Evolutionary conservation across 768 basidiomycete genomes (phyloP).

Genomic region (Suillus variegatus): DNA sequence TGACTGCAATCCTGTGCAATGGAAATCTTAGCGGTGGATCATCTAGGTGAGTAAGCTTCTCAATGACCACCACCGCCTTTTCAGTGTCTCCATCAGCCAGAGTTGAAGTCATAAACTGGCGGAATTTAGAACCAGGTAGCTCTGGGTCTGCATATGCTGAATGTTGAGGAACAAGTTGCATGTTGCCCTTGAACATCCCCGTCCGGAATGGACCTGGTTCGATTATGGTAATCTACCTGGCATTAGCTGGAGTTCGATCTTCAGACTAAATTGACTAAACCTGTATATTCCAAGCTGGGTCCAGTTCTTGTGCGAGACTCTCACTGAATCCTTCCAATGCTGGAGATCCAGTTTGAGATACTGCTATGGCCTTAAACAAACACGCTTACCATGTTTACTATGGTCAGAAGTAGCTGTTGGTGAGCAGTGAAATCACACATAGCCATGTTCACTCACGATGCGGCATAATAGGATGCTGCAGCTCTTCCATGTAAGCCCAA

Average conservation of each 20-base stretch:
- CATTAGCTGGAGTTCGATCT: not conserved
- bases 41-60: conserved; percentile 19
- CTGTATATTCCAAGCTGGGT: conserved; percentile 33
- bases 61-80: conserved; percentile 24
- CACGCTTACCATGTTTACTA: conserved; percentile 10
- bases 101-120: not conserved
- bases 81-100: conserved; percentile 15
- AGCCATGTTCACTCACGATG: conserved; percentile 20
- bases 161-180: conserved; percentile 7
- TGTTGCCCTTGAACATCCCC: not conserved
- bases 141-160: conserved; percentile 19
- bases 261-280: conserved; percentile 8
- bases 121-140: conserved; percentile 10
- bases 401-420: conserved; percentile 1
- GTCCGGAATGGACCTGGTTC: conserved; percentile 20
- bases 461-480: conserved; percentile 24
- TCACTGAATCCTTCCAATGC: conserved; percentile 33
- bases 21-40: conserved; percentile 25
- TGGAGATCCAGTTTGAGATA: not conserved
- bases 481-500: conserved; percentile 17
- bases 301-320: conserved; percentile 22
- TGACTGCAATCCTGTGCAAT: conserved; percentile 15
- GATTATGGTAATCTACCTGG: conserved; percentile 6
- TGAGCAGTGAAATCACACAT: not conserved
- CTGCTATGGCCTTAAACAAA: not conserved